phyloP scores from a whole-genome alignment of 2,329 filamentous ascomycete genomes.

The Penicillium oxalicum region DNA sequence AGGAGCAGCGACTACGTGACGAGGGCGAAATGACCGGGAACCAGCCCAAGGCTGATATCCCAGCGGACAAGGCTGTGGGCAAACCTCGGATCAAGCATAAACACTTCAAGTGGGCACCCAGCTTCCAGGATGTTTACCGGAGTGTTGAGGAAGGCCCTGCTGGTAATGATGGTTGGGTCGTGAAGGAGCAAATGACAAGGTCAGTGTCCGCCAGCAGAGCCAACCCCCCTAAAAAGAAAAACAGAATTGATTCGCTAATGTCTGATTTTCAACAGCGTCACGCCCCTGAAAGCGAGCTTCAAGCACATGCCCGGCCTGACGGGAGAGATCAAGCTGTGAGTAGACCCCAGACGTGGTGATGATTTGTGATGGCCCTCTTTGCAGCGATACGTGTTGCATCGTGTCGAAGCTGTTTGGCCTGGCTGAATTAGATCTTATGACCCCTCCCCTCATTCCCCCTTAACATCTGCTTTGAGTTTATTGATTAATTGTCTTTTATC shows the following conservation, averaged over 20 bases:
- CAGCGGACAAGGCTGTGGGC: conserved; percentile 18
- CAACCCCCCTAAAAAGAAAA: too few species aligned
- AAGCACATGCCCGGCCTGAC: conserved; percentile 65
- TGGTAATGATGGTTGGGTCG: conserved; percentile 88
- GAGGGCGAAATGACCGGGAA: conserved; percentile 45
- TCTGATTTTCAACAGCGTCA: conserved; percentile 57
- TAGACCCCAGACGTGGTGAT: conserved; percentile 33
- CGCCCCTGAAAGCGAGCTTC: conserved; percentile 87
- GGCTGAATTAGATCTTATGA: conserved; percentile 21
- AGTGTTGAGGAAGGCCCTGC: conserved; percentile 73
- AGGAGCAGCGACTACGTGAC: conserved; percentile 69
- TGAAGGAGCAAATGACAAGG: conserved; percentile 83
- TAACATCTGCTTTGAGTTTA: background rate
- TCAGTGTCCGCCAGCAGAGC: conserved; percentile 30
- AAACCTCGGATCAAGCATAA: conserved; percentile 60
- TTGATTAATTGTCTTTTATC: background rate
- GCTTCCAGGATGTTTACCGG: conserved; percentile 78
- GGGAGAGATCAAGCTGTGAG: conserved; percentile 78
- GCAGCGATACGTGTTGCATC: conserved; percentile 22
- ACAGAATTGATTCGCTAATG: background rate
- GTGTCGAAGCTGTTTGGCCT: conserved; percentile 23
- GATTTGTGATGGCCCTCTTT: conserved; percentile 12
- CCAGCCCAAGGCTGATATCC: conserved; percentile 19
- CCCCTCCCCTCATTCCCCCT: conserved; percentile 10
- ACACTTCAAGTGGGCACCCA: conserved; percentile 92